Conservation (phyloP, 768 basidiomycete species). For the Symmetrospora coprosmae region DNA sequence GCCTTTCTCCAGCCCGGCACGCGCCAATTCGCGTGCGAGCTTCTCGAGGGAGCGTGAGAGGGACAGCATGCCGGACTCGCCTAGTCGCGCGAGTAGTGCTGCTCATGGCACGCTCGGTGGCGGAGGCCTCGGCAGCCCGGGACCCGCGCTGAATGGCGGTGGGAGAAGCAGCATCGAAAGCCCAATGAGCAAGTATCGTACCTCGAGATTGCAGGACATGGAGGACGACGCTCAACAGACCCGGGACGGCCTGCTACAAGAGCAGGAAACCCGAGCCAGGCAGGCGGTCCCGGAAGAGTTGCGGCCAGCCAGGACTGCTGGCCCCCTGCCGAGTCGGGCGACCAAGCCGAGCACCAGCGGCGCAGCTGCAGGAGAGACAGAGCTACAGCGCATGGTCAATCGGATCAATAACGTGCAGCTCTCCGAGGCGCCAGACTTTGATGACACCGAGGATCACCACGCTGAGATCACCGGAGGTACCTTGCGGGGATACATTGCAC, state of each 20-base stretch:
- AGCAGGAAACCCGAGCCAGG: neutral
- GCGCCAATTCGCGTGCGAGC: too few species aligned
- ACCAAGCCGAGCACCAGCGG: neutral
- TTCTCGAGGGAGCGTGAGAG: too few species aligned
- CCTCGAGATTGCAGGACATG: slow-evolving; percentile 10
- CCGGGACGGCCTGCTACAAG: neutral
- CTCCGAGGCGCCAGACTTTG: neutral
- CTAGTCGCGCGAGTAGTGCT: too few species aligned
- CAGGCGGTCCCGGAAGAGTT: too few species aligned
- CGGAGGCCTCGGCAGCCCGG: too few species aligned
- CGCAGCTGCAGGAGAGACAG: neutral
- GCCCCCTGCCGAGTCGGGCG: neutral
- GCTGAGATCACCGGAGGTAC: too few species aligned
- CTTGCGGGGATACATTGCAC: too few species aligned
- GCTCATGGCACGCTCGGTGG: too few species aligned
- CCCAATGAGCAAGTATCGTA: slow-evolving; percentile 2
- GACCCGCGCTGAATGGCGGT: neutral
- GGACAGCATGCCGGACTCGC: too few species aligned
- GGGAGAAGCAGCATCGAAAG: slow-evolving; percentile 4
- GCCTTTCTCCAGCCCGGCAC: neutral
- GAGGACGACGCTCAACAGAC: neutral
- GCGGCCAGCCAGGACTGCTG: too few species aligned
- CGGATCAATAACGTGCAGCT: neutral
- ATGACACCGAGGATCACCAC: too few species aligned
- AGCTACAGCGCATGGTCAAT: neutral